These are phyloP conservation scores for Starmerella stellata DNA, from an alignment of 805 yeast genomes.

Conservation along the genomic window DNA sequence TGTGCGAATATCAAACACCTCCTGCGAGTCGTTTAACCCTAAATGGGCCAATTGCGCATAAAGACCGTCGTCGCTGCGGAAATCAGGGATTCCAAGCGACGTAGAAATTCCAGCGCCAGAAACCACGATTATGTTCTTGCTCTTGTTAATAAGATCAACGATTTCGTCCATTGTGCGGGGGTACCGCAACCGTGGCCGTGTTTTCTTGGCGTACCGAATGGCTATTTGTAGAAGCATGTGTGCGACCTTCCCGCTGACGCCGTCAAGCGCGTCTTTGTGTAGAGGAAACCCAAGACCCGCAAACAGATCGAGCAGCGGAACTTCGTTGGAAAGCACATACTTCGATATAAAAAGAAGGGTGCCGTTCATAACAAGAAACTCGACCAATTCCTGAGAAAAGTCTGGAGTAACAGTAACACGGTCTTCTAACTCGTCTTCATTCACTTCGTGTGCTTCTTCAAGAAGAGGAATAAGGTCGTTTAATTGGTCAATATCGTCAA, in stretches of 20 bases:
- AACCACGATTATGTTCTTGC: slow-evolving; percentile 48
- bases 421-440: not conserved
- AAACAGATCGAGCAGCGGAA: slow-evolving; percentile 24
- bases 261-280: slow-evolving; percentile 13
- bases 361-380: slow-evolving; percentile 43
- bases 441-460: not conserved
- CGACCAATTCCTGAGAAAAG: slow-evolving; percentile 31
- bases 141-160: slow-evolving; percentile 32
- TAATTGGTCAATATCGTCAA: not conserved
- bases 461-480: not conserved
- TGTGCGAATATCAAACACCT: slow-evolving; percentile 59
- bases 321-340: slow-evolving; percentile 40
- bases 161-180: slow-evolving; percentile 39
- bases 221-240: slow-evolving; percentile 17
- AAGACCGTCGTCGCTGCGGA: slow-evolving; percentile 74
- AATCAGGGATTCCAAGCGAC: slow-evolving; percentile 78
- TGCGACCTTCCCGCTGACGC: slow-evolving; percentile 10
- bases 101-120: slow-evolving; percentile 94
- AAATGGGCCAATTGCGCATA: slow-evolving; percentile 49
- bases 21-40: slow-evolving; percentile 75
- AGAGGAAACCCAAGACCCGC: slow-evolving; percentile 45
- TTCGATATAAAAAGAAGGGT: slow-evolving; percentile 38
- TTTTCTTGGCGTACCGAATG: slow-evolving; percentile 10
- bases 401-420: slow-evolving; percentile 22
- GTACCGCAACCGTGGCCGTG: slow-evolving; percentile 13